These are phyloP conservation scores for Erodium maritimum DNA, from an alignment of 345 rosid species.

Conservation along the genomic window DNA sequence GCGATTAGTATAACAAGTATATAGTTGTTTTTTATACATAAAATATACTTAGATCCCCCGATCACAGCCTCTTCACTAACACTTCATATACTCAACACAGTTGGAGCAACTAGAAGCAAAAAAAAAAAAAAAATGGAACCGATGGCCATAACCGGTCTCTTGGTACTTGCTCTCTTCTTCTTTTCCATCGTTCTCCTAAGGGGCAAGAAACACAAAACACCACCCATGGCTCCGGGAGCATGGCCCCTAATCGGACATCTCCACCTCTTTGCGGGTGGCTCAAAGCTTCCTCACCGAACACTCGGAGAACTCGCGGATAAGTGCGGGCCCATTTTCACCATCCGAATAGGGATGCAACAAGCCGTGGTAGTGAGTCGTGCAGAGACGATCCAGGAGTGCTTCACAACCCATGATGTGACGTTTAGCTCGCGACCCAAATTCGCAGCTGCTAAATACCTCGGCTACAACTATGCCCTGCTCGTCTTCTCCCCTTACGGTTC, in stretches of 20 bases:
- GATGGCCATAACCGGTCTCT: too few relatives aligned
- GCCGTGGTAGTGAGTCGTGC: conserved; percentile 17
- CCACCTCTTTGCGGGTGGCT: conserved; percentile 14
- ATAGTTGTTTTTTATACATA: too few relatives aligned
- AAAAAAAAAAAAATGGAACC: too few relatives aligned
- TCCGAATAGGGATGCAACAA: conserved; percentile 13
- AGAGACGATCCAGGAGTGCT: conserved; percentile 21
- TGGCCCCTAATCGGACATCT: conserved; percentile 25
- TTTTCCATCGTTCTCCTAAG: too few relatives aligned
- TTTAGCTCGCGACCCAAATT: conserved; percentile 20
- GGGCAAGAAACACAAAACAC: not conserved
- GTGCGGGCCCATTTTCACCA: conserved; percentile 17
- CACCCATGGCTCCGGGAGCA: not conserved
- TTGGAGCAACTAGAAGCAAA: too few relatives aligned
- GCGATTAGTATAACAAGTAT: too few relatives aligned
- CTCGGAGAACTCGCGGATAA: conserved; percentile 16
- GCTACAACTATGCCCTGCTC: conserved; percentile 19
- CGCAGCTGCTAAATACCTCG: conserved; percentile 10
- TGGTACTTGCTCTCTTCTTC: too few relatives aligned
- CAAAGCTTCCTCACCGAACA: conserved; percentile 2
- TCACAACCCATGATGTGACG: conserved; percentile 20
- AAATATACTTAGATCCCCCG: too few relatives aligned
- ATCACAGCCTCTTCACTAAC: too few relatives aligned
- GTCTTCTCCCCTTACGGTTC: conserved; percentile 21
- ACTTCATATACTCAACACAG: too few relatives aligned